Evolutionary conservation across 2,329 filamentous ascomycete genomes (phyloP), one percentile per base, ranked within the genome.

Genomic region (Mollisia scopiformis): DNA sequence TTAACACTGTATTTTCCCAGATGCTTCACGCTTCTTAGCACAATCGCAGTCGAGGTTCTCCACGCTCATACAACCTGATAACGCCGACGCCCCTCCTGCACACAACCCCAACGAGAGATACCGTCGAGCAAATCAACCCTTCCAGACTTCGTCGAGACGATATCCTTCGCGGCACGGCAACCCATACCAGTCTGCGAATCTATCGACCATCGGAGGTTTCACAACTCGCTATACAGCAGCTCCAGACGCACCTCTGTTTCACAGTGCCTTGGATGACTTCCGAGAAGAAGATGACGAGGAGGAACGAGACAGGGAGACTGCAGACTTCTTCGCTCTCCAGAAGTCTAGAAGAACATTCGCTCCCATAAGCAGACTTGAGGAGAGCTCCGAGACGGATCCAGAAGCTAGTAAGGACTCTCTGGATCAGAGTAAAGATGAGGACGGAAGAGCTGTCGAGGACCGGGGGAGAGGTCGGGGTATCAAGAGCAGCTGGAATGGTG

Each of bases 1-100:
- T 61, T 61, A 59, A 63, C 66, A 52, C n/a, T 37, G 54, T 51
- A 56, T 52, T 57, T 56, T 23, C 37, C 57, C 73, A 97, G 95
- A 98, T 88, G 95, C 95, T 72, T 98, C 94, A 68, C 90, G 89
- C 70, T 99, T 99, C 76, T 87, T 99, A 71, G 92, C 93, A 63
- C 95, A 98, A 85, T 97, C 93, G 68, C 93, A 97, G 81, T 96
- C 93, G 63, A 89, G 92, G 65, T 82, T 98, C 71, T 92, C 90
- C 68, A 87, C 80, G 75, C 87, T 93, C 56, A 84, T 81, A 78
- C 85, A 89, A 74, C 77, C 84, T 62, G 86, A 86, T 59, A 74
- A 79, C 65, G 78, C 77, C 63, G 77, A 77, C 57, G 62, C 57
- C 35, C 70, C 71, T 43, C 49, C 6, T 21, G 63, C 68, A 53